Conservation (phyloP, 257 asterid genomes). For the Solanum paucissectum region DNA sequence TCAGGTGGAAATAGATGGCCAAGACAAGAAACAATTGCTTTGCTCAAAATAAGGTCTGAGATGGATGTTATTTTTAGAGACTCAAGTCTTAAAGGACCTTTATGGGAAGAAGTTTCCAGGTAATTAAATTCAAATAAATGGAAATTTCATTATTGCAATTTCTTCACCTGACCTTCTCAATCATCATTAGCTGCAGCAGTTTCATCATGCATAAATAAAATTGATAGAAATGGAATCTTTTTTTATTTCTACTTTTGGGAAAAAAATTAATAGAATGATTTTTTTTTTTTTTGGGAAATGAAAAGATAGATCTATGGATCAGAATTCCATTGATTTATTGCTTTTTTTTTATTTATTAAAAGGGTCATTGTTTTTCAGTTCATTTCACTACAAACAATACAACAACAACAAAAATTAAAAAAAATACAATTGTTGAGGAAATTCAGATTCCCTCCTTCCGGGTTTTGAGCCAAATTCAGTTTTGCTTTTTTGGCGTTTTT, state of each 20-base stretch:
- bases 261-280: background rate
- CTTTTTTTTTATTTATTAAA: background rate
- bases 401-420: conserved; percentile 1
- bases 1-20: conserved; percentile 90
- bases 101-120: conserved; percentile 98
- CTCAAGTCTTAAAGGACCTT: conserved; percentile 88
- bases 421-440: conserved; percentile 16
- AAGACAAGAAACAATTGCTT: conserved; percentile 78
- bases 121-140: background rate
- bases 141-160: background rate
- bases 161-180: background rate
- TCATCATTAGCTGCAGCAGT: background rate
- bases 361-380: conserved; percentile 20
- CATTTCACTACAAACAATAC: conserved; percentile 37
- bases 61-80: conserved; percentile 78
- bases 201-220: background rate
- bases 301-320: conserved; percentile 25
- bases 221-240: background rate
- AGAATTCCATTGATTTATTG: conserved; percentile 15
- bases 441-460: conserved; percentile 18
- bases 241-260: background rate
- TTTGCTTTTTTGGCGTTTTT: conserved; percentile 37
- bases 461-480: conserved; percentile 29
- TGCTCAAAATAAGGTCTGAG: conserved; percentile 76
- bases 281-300: background rate